These are phyloP conservation scores for Gelatoporia subvermispora DNA, from an alignment of 768 basidiomycete genomes.

Conservation along the genomic window DNA sequence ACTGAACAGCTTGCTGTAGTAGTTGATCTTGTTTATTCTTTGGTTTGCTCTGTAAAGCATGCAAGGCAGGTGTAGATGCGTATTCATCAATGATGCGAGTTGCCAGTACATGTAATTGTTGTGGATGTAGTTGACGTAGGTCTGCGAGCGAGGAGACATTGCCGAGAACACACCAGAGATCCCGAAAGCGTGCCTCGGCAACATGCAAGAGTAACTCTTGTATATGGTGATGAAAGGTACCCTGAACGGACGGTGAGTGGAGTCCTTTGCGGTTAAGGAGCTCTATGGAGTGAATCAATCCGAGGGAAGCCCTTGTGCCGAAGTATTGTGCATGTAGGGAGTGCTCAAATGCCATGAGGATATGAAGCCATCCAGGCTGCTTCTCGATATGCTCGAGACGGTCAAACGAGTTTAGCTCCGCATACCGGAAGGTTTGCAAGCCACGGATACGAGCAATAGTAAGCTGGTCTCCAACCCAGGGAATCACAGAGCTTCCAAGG, in stretches of 20 bases:
- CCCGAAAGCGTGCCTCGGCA: constrained; percentile 33
- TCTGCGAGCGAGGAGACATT: constrained; percentile 21
- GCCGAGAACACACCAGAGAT: constrained; percentile 25
- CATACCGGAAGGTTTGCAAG: constrained; percentile 28
- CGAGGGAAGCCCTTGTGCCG: constrained; percentile 20
- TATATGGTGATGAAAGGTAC: constrained; percentile 24
- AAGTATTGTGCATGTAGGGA: constrained; percentile 39
- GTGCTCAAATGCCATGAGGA: too few relatives aligned
- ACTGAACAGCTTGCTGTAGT: constrained; percentile 27
- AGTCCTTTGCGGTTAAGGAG: constrained; percentile 20
- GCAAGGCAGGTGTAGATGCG: constrained; percentile 29
- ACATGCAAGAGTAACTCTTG: constrained; percentile 33
- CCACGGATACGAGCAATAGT: constrained; percentile 33
- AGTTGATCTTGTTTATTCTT: constrained; percentile 23
- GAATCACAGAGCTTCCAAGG: too few relatives aligned
- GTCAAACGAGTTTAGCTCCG: constrained; percentile 37
- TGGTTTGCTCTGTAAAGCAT: constrained; percentile 6
- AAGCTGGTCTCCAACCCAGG: constrained; percentile 29
- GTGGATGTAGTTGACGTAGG: constrained; percentile 22
- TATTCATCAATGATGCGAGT: constrained; percentile 19
- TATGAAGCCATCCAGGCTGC: constrained; percentile 39
- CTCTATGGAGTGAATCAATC: constrained; percentile 18
- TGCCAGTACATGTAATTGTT: constrained; percentile 24
- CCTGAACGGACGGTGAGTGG: constrained; percentile 5
- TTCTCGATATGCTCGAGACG: constrained; percentile 30